These are phyloP conservation scores for Aspergillus ochraceoroseus DNA, from an alignment of 2,329 filamentous ascomycete genomes.

Conservation along the genomic window DNA sequence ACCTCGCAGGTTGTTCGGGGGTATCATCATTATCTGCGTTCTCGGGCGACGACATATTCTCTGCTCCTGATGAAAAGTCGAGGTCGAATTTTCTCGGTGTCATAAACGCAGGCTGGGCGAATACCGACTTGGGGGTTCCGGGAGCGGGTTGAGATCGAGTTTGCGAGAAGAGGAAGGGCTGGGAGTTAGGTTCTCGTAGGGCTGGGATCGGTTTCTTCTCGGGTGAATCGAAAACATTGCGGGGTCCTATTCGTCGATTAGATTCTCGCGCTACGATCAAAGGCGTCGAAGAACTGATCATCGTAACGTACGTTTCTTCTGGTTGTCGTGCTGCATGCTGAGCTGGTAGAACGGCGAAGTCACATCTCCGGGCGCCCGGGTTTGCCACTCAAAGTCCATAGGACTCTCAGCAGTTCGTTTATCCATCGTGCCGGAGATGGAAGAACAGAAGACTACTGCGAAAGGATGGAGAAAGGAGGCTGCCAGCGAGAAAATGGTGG, in stretches of 20 bases:
- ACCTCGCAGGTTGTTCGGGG: conserved; percentile 37
- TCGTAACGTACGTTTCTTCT: conserved; percentile 43
- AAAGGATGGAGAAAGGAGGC: conserved; percentile 2
- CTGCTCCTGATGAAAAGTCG: conserved; percentile 47
- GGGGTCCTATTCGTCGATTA: conserved; percentile 31
- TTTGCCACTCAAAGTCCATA: conserved; percentile 51
- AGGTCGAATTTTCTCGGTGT: conserved; percentile 48
- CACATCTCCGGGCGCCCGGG: conserved; percentile 41
- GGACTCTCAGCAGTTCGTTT: conserved; percentile 44
- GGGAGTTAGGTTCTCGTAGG: conserved; percentile 48
- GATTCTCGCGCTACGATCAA: background rate
- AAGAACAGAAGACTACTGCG: conserved; percentile 18
- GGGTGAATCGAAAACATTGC: conserved; percentile 44
- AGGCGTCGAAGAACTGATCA: background rate
- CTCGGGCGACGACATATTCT: conserved; percentile 46
- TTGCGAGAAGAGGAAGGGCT: conserved; percentile 49
- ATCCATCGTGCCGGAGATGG: conserved; percentile 29
- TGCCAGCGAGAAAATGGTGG: conserved; percentile 5
- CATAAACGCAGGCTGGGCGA: conserved; percentile 44
- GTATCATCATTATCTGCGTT: conserved; percentile 48
- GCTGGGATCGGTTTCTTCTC: conserved; percentile 47
- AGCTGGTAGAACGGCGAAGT: conserved; percentile 49
- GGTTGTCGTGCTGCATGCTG: conserved; percentile 38
- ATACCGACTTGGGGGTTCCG: conserved; percentile 32
- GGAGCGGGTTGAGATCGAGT: conserved; percentile 28